Percentiles rank a stretch among this genome's conserved stretches.
Conservation (phyloP, 805 yeast species). For the Cyberlindnera americana region DNA sequence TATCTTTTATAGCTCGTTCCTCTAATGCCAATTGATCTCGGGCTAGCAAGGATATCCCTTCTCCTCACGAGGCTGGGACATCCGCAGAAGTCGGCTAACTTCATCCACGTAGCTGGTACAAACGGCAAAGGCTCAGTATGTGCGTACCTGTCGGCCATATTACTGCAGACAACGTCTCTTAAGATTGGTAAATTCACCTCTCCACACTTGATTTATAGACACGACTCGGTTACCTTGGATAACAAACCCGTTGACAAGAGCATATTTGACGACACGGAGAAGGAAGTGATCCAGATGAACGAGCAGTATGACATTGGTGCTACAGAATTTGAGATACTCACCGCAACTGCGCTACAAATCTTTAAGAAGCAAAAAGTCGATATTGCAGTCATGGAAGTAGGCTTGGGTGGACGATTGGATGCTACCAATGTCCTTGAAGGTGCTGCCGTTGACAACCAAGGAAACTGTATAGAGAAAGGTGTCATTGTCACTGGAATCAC, state of each 20-base stretch:
- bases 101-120: constrained; percentile 94
- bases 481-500: constrained; percentile 71
- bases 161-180: constrained; percentile 41
- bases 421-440: constrained; percentile 73
- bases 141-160: constrained; percentile 68
- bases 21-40: constrained; percentile 51
- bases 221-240: constrained; percentile 73
- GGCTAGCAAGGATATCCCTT: constrained; percentile 46
- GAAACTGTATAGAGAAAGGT: constrained; percentile 26
- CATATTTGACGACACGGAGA: constrained; percentile 44
- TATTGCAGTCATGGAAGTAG: constrained; percentile 88
- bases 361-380: constrained; percentile 59
- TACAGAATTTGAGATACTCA: constrained; percentile 83
- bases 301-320: constrained; percentile 48
- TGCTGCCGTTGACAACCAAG: constrained; percentile 13
- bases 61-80: constrained; percentile 53
- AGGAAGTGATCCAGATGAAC: constrained; percentile 41
- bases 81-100: constrained; percentile 62
- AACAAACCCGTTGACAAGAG: constrained; percentile 47
- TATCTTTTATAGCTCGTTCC: no score
- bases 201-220: constrained; percentile 72
- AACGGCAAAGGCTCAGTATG: constrained; percentile 96
- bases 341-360: constrained; percentile 80
- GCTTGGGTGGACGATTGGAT: constrained; percentile 86
- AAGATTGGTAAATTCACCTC: constrained; percentile 80